Conservation (phyloP, 108 stramenopile genomes). For the Fragilariopsis cylindrus region DNA sequence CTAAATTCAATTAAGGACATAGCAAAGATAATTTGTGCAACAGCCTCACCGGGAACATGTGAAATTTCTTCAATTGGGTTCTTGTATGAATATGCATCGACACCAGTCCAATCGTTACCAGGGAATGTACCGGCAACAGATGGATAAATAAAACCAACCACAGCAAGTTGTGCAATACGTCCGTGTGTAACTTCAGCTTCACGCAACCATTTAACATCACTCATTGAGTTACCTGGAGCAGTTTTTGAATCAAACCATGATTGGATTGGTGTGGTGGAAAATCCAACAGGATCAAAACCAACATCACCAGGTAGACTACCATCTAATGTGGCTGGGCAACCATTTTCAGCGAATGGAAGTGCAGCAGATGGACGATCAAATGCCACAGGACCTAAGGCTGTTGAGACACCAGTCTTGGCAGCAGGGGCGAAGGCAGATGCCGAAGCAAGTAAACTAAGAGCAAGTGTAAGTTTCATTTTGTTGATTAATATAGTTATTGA, state of each 20-base stretch:
- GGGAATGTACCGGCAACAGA: constrained; percentile 93
- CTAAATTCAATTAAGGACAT: constrained; percentile 85
- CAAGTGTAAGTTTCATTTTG: constrained; percentile 65
- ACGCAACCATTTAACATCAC: constrained; percentile 87
- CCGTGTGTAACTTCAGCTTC: constrained; percentile 98
- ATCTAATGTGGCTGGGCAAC: constrained; percentile 84
- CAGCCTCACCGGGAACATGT: constrained; percentile 79
- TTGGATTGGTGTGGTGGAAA: constrained; percentile 80
- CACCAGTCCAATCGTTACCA: constrained; percentile 91
- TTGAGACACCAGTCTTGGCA: constrained; percentile 8
- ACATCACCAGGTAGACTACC: constrained; percentile 92
- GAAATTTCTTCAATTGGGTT: constrained; percentile 91
- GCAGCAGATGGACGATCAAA: constrained; percentile 65
- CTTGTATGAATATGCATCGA: constrained; percentile 87
- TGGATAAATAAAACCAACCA: constrained; percentile 94
- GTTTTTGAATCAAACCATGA: constrained; percentile 62
- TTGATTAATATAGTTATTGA: neutral
- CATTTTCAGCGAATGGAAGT: constrained; percentile 75
- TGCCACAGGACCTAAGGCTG: constrained; percentile 2
- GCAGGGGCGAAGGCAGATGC: constrained; percentile 59
- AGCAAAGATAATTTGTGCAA: constrained; percentile 86
- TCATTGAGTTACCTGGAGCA: constrained; percentile 46
- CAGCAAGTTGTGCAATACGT: constrained; percentile 96
- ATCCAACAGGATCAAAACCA: constrained; percentile 96
- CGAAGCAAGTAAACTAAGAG: constrained; percentile 49